Evolutionary conservation across 129 eudicot species (phyloP), one percentile per base, ranked within the genome.

Genomic region (Ambrosia trifida): DNA sequence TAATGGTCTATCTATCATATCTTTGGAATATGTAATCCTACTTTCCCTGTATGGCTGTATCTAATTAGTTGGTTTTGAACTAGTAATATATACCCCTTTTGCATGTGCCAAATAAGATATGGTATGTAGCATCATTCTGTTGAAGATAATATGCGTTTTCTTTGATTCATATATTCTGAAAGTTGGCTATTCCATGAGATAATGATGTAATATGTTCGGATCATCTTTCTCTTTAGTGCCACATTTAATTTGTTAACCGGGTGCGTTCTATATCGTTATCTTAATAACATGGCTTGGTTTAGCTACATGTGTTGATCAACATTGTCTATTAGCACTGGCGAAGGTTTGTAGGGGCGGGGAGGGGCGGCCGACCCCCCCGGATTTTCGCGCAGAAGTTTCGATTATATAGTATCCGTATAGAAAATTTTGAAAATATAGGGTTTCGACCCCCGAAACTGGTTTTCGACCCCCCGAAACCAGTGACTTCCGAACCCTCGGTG

Each of bases 161-260:
- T 46, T 54, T 54, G 19, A 72, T 35, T 31, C 13, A 38, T 31
- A 7, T 51, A 78, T 72, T 77, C 10, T 1, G 13, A 72, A 72
- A 24, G 74, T 66, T 16, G 46, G 70, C 14, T 33, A 20, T 4
- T 46, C 44, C 33, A 35, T 38, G 24, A 36, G 64, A 19, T 54
- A 33, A 73, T 17, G 44, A 35, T 73, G 71, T 49, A 63, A 63
- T 49, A 63, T 73, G 78, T 64, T 63, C 1, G 32, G 36, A 56
- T 59, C 30, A 17, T 73, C 40, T 70, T 33, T 20, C 56, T 74
- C 44, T 40, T 30, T 56, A n/a, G 53, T 51, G 65, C 72, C 64
- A 64, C 35, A 36, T 24, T 6, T 7, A n/a, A 63, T 31, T 44
- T 20, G 44, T 40, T 3, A 40, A 40, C 44, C 2, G 44, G 19